Evolutionary conservation across 805 yeast species (phyloP), one percentile per base, ranked within the genome.

Genomic region (Yamadazyma tumulicola): DNA sequence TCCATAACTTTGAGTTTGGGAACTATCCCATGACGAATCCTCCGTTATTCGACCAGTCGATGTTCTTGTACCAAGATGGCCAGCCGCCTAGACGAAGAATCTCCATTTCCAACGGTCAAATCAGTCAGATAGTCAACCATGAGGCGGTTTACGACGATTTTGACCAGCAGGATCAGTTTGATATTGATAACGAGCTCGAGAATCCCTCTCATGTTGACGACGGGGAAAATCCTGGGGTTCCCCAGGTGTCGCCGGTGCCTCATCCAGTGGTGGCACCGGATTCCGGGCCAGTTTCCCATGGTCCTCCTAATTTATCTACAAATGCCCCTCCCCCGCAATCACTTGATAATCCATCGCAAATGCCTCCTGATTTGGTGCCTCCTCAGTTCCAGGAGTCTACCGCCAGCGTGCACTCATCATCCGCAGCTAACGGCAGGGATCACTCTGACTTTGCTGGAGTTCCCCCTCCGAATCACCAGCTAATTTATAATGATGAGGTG

Each of bases 81-180:
- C 56, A 58, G 1, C 47, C 50, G 5, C 52, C 64, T 14, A 64
- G 81, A 51, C 67, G 93, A 53, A 71, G 94, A 52, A 79, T 84
- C 2, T 83, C 93, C 28, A 84, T 84, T 34, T 81, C 91, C 8
- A 84, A 84, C 58, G 94, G 94, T 49, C 94, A 84, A 51, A 84
- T 84, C 45, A 85, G 88, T 31, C 94, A 84, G 51, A 73, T 84
- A 22, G 71, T 76, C 28, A 65, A 56, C 46, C 72, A 67, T 45
- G 72, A 65, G 41, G 69, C 69, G 2, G 51, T 54, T 17, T 57
- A 56, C 34, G 53, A 57, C 26, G 48, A 52, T 32, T 61, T 61
- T 17, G 39, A 35, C 19, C 29, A 37, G 2, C 34, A 31, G 32
- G 37, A 28, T 23, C 23, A 28, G 6, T 34, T 29, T 23, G 37